A percentile compares a stretch with the other conserved stretches of the same genome.
phyloP scores from a whole-genome alignment of 176 grass and related monocot genomes.

The Stipa capillata region DNA sequence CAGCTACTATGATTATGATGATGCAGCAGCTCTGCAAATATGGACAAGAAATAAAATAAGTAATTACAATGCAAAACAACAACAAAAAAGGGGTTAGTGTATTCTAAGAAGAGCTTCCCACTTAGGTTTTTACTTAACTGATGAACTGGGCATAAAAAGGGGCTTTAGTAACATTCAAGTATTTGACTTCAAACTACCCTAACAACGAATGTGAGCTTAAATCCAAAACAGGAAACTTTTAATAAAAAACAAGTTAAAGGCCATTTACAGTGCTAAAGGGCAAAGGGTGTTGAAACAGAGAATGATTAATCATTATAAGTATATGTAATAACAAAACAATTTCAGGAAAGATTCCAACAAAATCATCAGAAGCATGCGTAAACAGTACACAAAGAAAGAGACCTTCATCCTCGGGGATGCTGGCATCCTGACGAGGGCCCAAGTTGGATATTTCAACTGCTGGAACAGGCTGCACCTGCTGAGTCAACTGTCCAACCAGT shows the following conservation, averaged over 20 bases:
- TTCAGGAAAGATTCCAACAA: not conserved
- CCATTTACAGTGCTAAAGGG: not conserved
- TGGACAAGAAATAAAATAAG: not conserved
- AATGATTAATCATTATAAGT: not conserved
- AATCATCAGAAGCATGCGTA: not conserved
- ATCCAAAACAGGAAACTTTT: not conserved
- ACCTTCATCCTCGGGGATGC: constrained; percentile 53
- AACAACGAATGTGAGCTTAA: not conserved
- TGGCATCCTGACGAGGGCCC: constrained; percentile 21
- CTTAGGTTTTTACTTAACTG: not conserved
- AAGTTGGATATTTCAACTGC: constrained; percentile 35
- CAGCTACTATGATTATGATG: not conserved
- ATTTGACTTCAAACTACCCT: not conserved
- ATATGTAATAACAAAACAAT: not conserved
- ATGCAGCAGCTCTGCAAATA: not conserved
- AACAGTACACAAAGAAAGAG: not conserved
- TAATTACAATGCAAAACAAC: not conserved
- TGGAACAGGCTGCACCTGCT: constrained; percentile 11
- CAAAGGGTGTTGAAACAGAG: not conserved
- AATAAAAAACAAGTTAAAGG: constrained; percentile 1
- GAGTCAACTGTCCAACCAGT: constrained; percentile 13
- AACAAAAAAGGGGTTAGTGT: not conserved
- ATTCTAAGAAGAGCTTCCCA: constrained; percentile 1
- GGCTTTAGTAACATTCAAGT: not conserved
- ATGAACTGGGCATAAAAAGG: not conserved